Evolutionary conservation across 2,329 filamentous ascomycete species (phyloP), one percentile per base, ranked within the genome.

Genomic region (Reticulascus tulasneorum): DNA sequence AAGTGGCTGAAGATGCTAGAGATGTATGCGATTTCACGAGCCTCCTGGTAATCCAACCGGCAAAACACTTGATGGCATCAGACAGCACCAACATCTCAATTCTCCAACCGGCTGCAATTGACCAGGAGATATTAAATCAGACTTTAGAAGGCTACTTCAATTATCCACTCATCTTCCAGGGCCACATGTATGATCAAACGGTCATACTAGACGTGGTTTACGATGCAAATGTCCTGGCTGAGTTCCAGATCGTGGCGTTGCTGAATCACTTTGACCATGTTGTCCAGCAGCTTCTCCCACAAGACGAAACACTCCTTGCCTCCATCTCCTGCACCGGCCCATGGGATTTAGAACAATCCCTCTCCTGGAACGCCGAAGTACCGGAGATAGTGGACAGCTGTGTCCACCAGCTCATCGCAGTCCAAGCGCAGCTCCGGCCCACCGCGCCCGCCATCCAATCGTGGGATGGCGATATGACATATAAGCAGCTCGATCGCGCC

Each of bases 21-120:
- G 11, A 35, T 18, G 31, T n/a, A 8, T 50, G 51, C 13, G 35
- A 47, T n/a, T 58, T 59, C 36, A 47, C 42, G 17, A 58, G 46
- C 11, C 24, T 59, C 11, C 37, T 60, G 5, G 52, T 58, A 10
- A 48, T 60, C 10, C 52, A 55, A 16, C 40, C 46, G 12, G 21
- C 36, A 7, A 29, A 49, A 1, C 13, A 18, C 13, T 17, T 30
- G 16, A 11, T 8, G 34, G 23, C 22, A 9, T 26, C 27, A n/a
- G 10, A 20, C 10, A 29, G 26, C 16, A 20, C 26, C 23, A n/a
- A 25, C 23, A 20, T 26, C 23, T 10, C 23, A 6, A 34, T 34
- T 13, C 12, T 34, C 18, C 16, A 12, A 10, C 23, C 26, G 18
- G 23, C 32, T 6, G 18, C 7, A 6, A n/a, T n/a, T n/a, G n/a